Conservation (phyloP, 2,329 filamentous ascomycete species). For the Pseudogymnoascus sp. region DNA sequence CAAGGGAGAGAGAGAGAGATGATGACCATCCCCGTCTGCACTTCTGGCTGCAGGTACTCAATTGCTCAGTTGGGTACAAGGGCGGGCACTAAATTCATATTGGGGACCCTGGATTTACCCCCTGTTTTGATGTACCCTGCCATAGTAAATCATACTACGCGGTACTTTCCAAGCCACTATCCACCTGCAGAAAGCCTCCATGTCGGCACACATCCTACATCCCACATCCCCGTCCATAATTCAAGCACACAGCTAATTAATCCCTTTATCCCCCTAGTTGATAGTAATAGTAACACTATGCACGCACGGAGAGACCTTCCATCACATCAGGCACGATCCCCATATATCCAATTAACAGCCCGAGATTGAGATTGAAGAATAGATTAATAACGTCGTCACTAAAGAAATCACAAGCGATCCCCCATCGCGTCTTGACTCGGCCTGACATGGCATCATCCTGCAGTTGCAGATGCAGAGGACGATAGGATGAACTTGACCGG, state of each 20-base stretch:
- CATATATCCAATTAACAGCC: not conserved
- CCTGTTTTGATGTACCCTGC: not conserved
- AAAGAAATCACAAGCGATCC: not conserved
- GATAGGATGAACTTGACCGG: not conserved
- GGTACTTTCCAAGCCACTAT: not conserved
- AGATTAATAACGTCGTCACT: not conserved
- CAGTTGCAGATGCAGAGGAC: no score
- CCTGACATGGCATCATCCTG: not conserved
- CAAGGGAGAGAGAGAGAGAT: not conserved
- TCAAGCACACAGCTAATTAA: no score
- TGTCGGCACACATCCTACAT: not conserved
- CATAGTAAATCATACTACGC: not conserved
- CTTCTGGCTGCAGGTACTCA: not conserved
- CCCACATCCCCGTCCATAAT: no score
- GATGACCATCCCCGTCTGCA: not conserved
- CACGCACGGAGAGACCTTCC: not conserved
- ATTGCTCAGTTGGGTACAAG: not conserved
- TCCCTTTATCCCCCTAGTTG: no score
- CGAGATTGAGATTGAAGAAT: not conserved
- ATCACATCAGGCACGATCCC: not conserved
- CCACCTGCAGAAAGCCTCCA: conserved; percentile 1
- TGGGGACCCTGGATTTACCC: not conserved
- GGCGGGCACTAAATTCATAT: conserved; percentile 4
- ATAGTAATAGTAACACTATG: not conserved
- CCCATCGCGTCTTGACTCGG: not conserved